phyloP scores from a whole-genome alignment of 31 red algal genomes.

The Odonthalia washingtoniensis region DNA sequence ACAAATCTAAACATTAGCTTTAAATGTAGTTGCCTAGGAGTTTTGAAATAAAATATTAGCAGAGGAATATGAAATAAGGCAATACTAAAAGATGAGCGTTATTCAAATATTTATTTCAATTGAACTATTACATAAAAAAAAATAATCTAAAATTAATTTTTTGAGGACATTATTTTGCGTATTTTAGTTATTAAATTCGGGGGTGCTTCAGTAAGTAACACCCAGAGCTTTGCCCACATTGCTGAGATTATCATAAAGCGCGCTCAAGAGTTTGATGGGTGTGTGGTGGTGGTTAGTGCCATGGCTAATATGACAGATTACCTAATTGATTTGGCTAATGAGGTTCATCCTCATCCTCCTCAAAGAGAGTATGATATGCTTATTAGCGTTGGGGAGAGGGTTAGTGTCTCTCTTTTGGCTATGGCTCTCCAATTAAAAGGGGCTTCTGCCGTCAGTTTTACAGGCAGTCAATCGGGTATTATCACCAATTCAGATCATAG shows the following conservation, averaged over 20 bases:
- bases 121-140: conserved; percentile 10
- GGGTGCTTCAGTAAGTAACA: conserved; percentile 60
- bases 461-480: conserved; percentile 35
- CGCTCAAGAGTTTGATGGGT: not conserved
- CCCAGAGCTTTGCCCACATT: conserved; percentile 52
- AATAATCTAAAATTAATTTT: not conserved
- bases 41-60: too few relatives aligned
- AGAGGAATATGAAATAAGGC: too few relatives aligned
- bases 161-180: not conserved
- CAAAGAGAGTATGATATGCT: conserved; percentile 60
- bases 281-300: conserved; percentile 79
- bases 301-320: conserved; percentile 69
- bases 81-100: too few relatives aligned
- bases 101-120: conserved; percentile 18
- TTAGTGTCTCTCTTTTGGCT: conserved; percentile 38
- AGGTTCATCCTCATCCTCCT: conserved; percentile 8
- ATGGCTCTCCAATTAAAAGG: not conserved
- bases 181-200: conserved; percentile 75
- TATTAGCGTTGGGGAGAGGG: conserved; percentile 64
- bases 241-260: conserved; percentile 24
- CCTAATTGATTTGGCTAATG: conserved; percentile 43
- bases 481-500: conserved; percentile 8
- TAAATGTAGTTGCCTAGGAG: too few relatives aligned
- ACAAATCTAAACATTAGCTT: too few relatives aligned
- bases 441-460: conserved; percentile 34